A percentile compares a stretch with the other conserved stretches of the same genome.
Evolutionary conservation across 2,329 filamentous ascomycete genomes (phyloP).

Genomic region (Allantophomopsis cytisporea): DNA sequence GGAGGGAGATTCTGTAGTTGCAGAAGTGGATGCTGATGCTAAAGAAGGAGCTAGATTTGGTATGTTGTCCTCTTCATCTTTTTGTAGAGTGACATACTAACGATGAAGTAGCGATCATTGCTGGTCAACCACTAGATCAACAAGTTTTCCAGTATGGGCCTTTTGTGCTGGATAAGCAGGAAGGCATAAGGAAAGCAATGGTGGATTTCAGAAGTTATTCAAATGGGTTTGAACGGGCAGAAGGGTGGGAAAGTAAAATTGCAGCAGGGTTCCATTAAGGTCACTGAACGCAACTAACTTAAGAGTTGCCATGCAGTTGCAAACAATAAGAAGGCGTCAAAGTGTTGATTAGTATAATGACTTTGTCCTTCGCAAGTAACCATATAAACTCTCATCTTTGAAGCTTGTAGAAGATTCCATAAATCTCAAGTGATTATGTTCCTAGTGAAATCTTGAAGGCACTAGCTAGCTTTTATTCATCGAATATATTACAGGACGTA

Average conservation of each 20-base stretch:
- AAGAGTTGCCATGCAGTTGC: no score
- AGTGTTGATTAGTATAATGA: no score
- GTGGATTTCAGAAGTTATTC: slow-evolving; percentile 37
- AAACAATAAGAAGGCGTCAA: no score
- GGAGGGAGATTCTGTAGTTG: slow-evolving; percentile 62
- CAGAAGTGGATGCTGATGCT: slow-evolving; percentile 53
- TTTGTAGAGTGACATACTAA: background rate
- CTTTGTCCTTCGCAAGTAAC: no score
- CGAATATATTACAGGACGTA: no score
- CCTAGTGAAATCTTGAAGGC: no score
- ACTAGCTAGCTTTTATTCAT: no score
- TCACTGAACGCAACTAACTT: no score
- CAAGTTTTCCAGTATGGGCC: slow-evolving; percentile 74
- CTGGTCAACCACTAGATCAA: slow-evolving; percentile 69
- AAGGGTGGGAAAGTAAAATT: slow-evolving; percentile 63
- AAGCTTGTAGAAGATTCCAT: no score
- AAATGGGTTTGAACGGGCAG: slow-evolving; percentile 71
- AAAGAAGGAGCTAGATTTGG: slow-evolving; percentile 32
- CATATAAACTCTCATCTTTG: no score
- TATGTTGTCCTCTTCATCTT: slow-evolving; percentile 9
- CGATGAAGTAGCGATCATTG: slow-evolving; percentile 43
- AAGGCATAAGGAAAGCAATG: slow-evolving; percentile 40
- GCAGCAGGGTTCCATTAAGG: background rate
- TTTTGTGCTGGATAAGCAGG: slow-evolving; percentile 58
- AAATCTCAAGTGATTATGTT: no score